Base-by-base conservation (phyloP, 106 monocot species). In the Gastrodia elata region DNA sequence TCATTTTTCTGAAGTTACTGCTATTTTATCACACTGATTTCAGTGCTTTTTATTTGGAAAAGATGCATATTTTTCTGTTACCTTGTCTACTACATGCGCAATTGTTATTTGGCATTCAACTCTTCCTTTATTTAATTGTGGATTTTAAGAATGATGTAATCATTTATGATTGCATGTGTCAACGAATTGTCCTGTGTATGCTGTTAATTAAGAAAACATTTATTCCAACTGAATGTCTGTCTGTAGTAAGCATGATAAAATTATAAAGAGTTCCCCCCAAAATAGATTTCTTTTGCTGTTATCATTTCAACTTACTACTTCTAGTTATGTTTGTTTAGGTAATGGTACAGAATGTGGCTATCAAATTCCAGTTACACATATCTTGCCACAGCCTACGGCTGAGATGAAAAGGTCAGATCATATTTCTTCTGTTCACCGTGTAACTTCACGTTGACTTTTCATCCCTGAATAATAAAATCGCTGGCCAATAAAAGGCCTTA, bases 341-440 rank as follows among this genome's bases (percentile, higher is more conserved):
- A 35, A 16, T 37, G 26, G 5, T 40, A 8, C 9, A 13, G 84
- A 77, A 80, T 35, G 42, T 28, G 58, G 35, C 39, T 73, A 74
- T 48, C 77, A 77, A 43, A 71, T 72, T 48, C 80, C 90, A 74
- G 88, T 88, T 32, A 48, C 71, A 36, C 76, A 64, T 77, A 64
- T 82, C 35, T 71, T 82, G 56, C 88, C 86, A 81, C 94, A 94
- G 20, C 94, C 94, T 39, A 80, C 80, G 80, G 85, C 82, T 55
- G 94, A 94, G 71, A 77, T 43, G 61, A 85, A 57, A 73, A 94
- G 90, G 94, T 90, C 38, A 43, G 26, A 78, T 65, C 75, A 20
- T 14, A 28, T 33, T 46, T 41, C n/a, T 6, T 55, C 5, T 52
- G 22, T 39, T 38, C 38, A 18, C n/a, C n/a, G n/a, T n/a, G n/a